Percentiles rank a stretch among this genome's conserved stretches.
Evolutionary conservation across 2,329 filamentous ascomycete genomes (phyloP).

Genomic region (Capronia epimyces): DNA sequence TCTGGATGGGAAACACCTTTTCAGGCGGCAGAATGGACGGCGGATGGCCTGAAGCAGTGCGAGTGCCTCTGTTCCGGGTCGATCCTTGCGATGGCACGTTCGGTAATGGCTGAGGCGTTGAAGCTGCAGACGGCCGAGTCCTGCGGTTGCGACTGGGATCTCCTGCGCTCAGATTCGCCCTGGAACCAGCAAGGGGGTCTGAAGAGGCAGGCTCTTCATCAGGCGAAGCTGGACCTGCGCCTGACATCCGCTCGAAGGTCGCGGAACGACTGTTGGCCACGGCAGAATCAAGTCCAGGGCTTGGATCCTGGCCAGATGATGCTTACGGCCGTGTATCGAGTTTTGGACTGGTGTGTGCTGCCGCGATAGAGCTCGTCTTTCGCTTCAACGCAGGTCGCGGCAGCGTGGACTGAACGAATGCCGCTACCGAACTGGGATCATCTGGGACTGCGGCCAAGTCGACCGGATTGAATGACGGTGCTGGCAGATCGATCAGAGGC

Average conservation of each 20-base stretch:
- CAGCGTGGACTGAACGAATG: slow-evolving; percentile 19
- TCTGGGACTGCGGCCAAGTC: slow-evolving; percentile 14
- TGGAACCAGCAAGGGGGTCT: slow-evolving; percentile 14
- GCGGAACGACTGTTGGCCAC: slow-evolving; percentile 16
- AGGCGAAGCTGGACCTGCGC: slow-evolving; percentile 22
- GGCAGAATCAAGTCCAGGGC: slow-evolving; percentile 10
- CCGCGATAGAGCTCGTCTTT: slow-evolving; percentile 17
- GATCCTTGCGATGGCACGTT: slow-evolving; percentile 16
- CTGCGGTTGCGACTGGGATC: slow-evolving; percentile 8
- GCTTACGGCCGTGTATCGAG: slow-evolving; percentile 13
- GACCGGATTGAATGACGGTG: slow-evolving; percentile 1
- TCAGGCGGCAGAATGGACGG: slow-evolving; percentile 46
- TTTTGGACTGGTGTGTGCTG: slow-evolving; percentile 7
- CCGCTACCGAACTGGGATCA: slow-evolving; percentile 16
- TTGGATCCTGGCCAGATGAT: slow-evolving; percentile 5
- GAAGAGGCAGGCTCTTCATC: slow-evolving; percentile 27
- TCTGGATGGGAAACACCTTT: slow-evolving; percentile 65
- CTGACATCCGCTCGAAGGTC: slow-evolving; percentile 29
- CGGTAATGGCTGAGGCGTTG: slow-evolving; percentile 12
- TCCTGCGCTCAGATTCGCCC: slow-evolving; percentile 9
- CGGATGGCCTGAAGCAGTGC: slow-evolving; percentile 24
- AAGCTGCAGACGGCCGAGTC: slow-evolving; percentile 15
- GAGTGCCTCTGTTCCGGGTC: slow-evolving; percentile 14
- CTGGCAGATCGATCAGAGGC: slow-evolving; percentile 11
- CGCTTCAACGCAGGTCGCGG: slow-evolving; percentile 26